Evolutionary conservation across 495 filamentous ascomycete genomes (phyloP).

Genomic region (Penicillium verhagenii): DNA sequence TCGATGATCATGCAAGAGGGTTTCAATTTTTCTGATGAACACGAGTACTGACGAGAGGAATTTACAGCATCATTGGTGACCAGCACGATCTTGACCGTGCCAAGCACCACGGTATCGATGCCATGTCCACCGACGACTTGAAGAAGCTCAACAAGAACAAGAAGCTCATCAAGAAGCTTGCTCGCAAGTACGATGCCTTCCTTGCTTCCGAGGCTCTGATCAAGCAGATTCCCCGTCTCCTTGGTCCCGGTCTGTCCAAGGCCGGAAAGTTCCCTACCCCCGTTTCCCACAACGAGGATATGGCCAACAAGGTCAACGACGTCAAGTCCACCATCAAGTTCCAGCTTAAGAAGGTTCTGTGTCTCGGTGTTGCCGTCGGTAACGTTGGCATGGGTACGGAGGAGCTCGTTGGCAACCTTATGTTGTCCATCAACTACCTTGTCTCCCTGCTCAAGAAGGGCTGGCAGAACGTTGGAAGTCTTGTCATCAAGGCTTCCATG

Average conservation of each 20-base stretch:
- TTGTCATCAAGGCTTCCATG: constrained; percentile 99
- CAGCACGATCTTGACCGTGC: constrained; percentile 99
- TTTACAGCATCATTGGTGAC: constrained; percentile 85
- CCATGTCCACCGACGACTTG: constrained; percentile 96
- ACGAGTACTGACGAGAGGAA: constrained; percentile 19
- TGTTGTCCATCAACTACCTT: constrained; percentile 99
- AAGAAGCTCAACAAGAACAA: constrained; percentile 99
- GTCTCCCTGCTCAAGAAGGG: constrained; percentile 99
- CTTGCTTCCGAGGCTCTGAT: constrained; percentile 92
- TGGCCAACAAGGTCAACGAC: constrained; percentile 89
- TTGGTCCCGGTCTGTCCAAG: constrained; percentile 98
- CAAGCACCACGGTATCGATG: constrained; percentile 95
- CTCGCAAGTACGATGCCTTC: constrained; percentile 99
- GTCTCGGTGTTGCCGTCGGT: constrained; percentile 97
- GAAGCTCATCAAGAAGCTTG: constrained; percentile 99
- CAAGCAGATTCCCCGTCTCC: constrained; percentile 99
- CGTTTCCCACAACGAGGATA: constrained; percentile 91
- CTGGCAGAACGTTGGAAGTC: constrained; percentile 99
- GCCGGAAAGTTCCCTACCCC: constrained; percentile 99
- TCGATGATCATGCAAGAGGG: too few relatives aligned
- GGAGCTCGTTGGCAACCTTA: constrained; percentile 93
- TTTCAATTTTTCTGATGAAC: too few relatives aligned
- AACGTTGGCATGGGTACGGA: constrained; percentile 98
- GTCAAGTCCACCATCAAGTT: constrained; percentile 99
- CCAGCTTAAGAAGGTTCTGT: constrained; percentile 99